These are phyloP conservation scores for Metschnikowia bowlesiae DNA, from an alignment of 805 yeast species.

Conservation along the genomic window DNA sequence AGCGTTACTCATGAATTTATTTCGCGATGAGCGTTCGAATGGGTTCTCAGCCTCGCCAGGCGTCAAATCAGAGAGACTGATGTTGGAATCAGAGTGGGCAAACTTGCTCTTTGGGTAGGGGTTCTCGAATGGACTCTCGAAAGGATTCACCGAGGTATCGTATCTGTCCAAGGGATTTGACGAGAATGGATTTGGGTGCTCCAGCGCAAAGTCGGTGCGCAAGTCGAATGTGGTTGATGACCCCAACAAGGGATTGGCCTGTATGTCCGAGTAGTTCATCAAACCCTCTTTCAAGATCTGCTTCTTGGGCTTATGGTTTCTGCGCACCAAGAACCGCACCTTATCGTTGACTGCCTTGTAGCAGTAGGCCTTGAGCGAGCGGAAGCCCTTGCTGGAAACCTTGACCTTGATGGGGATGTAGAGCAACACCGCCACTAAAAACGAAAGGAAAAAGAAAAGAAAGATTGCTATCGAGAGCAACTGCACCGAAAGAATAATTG, in stretches of 20 bases:
- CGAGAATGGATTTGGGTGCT: not conserved
- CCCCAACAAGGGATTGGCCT: slow-evolving; percentile 25
- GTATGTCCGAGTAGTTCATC: slow-evolving; percentile 21
- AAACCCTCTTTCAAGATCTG: slow-evolving; percentile 31
- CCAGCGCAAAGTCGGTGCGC: not conserved
- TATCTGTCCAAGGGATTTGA: not conserved
- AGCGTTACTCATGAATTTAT: not conserved
- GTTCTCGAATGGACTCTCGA: not conserved
- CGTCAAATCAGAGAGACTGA: slow-evolving; percentile 1
- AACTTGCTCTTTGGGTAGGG: not conserved
- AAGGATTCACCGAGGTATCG: not conserved
- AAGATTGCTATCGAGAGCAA: slow-evolving; percentile 69
- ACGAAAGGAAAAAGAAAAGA: slow-evolving; percentile 58
- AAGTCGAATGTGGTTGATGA: slow-evolving; percentile 14
- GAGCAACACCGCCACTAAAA: slow-evolving; percentile 50
- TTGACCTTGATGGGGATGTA: slow-evolving; percentile 49
- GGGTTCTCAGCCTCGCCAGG: slow-evolving; percentile 9
- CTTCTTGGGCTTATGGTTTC: slow-evolving; percentile 33
- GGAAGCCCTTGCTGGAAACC: slow-evolving; percentile 32
- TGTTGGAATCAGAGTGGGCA: not conserved
- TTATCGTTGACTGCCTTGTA: slow-evolving; percentile 54
- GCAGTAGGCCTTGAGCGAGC: slow-evolving; percentile 57
- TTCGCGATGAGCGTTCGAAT: slow-evolving; percentile 1
- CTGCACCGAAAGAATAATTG: slow-evolving; percentile 73
- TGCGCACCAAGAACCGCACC: slow-evolving; percentile 48